A percentile compares a stretch with the other conserved stretches of the same genome.
These are phyloP conservation scores for Marasmius tenuissimus DNA, from an alignment of 1,284 basidiomycete genomes.

Conservation along the genomic window DNA sequence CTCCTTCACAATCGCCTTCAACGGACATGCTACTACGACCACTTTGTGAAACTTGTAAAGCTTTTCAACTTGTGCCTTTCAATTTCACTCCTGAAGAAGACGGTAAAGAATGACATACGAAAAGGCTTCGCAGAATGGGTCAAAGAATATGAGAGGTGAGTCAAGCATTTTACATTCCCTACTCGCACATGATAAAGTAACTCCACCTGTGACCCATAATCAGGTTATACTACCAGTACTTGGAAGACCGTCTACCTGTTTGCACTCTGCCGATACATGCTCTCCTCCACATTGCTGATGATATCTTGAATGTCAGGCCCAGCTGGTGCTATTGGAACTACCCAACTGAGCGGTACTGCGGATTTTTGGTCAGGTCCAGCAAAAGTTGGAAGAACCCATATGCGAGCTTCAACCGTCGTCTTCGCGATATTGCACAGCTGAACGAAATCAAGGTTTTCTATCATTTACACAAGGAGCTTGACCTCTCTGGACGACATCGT, in stretches of 20 bases:
- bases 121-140: constrained; percentile 19
- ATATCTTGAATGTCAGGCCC: constrained; percentile 15
- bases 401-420: constrained; percentile 25
- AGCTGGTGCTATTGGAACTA: constrained; percentile 21
- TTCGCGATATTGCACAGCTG: constrained; percentile 26
- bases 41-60: constrained; percentile 21
- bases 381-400: constrained; percentile 19
- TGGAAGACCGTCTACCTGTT: constrained; percentile 4
- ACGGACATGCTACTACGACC: constrained; percentile 19
- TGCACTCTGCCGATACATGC: constrained; percentile 22
- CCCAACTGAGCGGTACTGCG: not conserved
- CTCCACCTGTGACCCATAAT: not conserved
- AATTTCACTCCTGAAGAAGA: constrained; percentile 13
- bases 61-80: constrained; percentile 19
- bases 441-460: constrained; percentile 26
- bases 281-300: constrained; percentile 19
- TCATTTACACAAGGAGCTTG: constrained; percentile 18
- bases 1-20: constrained; percentile 16
- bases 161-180: not conserved
- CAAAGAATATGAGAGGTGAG: constrained; percentile 21
- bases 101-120: constrained; percentile 13
- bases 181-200: not conserved
- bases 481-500: not conserved
- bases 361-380: not conserved
- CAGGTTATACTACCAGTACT: constrained; percentile 24